Base-by-base conservation (phyloP, 169 alveolate species). In the Babesia gibsoni region DNA sequence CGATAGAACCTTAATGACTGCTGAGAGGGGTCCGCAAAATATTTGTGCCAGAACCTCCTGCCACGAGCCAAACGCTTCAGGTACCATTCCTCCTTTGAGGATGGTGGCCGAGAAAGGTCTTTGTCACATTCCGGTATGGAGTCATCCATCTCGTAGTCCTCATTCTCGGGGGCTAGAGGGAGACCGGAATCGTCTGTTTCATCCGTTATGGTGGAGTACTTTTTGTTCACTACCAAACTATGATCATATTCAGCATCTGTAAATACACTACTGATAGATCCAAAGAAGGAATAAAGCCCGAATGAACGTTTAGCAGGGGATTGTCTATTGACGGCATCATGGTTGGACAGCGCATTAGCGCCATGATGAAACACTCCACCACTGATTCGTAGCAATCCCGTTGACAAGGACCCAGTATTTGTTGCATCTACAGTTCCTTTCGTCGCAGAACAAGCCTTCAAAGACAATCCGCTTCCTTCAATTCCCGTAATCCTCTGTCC, bases 21-120 rank as follows among this genome's bases (percentile, higher is more conserved):
- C 23, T 67, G 75, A 22, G 79, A 58, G 12, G 87, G 87, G 16
- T 67, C 66, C 1, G 73, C 82, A 46, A 67, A 67, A 29, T 54
- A 78, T 37, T 59, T 78, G 50, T 78, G 82, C 81, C 81, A 78
- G 58, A 78, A 78, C n/a, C 52, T 29, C 8, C 82, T 52, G 20
- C 87, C 81, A 16, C 67, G 81, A 2, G 87, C 65, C 49, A 78
- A 4, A 1, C 57, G 43, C 68, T 67, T 78, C 57, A 67, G 52
- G 52, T 30, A 49, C 82, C 87, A 78, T n/a, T 67, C 82, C 30
- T 67, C 68, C 54, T 78, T 78, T 35, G 66, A 37, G 2, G 69
- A 25, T 32, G 87, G 82, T 0, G 81, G 82, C 20, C 8, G 37
- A 16, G 77, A 37, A 43, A 67, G 33, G 52, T 78, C 82, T 10